Evolutionary conservation across 305 asterid species (phyloP).

Genomic region (Fraxinus floribunda): DNA sequence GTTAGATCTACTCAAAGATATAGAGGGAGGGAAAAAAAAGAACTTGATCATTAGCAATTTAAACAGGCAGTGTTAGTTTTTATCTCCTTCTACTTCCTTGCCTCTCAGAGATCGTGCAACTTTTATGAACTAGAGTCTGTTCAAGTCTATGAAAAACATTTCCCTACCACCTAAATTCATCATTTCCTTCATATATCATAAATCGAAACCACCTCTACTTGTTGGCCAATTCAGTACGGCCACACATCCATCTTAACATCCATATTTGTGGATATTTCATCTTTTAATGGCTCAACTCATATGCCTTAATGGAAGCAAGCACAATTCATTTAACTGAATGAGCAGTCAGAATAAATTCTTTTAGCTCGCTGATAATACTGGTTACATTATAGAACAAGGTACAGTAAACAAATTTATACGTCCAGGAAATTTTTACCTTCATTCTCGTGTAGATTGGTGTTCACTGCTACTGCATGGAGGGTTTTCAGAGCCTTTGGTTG

Average conservation of each 20-base stretch:
- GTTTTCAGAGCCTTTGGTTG: slow-evolving; percentile 81
- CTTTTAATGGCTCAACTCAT: not conserved
- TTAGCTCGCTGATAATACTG: not conserved
- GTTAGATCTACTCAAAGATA: not conserved
- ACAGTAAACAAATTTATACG: not conserved
- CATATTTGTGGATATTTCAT: not conserved
- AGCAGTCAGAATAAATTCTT: not conserved
- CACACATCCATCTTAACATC: not conserved
- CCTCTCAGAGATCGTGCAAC: not conserved
- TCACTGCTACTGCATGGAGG: slow-evolving; percentile 77
- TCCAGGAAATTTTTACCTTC: slow-evolving; percentile 52
- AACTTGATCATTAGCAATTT: not conserved
- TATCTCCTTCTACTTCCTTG: not conserved
- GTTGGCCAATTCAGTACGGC: not conserved
- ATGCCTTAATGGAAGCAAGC: not conserved
- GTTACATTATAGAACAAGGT: not conserved
- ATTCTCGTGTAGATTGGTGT: slow-evolving; percentile 83
- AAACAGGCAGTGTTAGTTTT: not conserved
- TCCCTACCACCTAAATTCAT: not conserved
- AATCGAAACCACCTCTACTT: not conserved
- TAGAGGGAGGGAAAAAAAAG: not conserved
- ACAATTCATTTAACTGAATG: not conserved
- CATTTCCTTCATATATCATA: not conserved
- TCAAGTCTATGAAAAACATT: not conserved
- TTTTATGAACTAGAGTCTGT: not conserved